Conservation (phyloP, 345 rosid species). For the Dimocarpus longan region DNA sequence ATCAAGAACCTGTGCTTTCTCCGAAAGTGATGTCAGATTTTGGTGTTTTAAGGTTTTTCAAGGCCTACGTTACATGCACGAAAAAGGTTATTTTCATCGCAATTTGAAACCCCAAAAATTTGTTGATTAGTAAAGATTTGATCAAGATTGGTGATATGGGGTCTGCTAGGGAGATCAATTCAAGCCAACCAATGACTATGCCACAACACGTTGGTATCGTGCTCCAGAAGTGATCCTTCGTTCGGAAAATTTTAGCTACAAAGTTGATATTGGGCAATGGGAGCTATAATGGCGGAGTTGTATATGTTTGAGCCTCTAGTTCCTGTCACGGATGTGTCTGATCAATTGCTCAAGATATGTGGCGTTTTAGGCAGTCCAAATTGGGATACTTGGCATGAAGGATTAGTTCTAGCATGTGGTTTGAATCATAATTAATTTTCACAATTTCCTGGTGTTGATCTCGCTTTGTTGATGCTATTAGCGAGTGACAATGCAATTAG, state of each 20-base stretch:
- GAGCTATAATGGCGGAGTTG: constrained; percentile 56
- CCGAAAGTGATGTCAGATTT: too few species aligned
- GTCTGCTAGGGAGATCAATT: constrained; percentile 42
- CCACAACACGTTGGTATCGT: constrained; percentile 51
- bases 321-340: constrained; percentile 37
- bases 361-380: constrained; percentile 45
- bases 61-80: constrained; percentile 48
- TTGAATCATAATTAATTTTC: constrained; percentile 46
- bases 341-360: constrained; percentile 46
- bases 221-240: constrained; percentile 52
- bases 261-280: constrained; percentile 68
- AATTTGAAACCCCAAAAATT: constrained; percentile 54
- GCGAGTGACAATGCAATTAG: constrained; percentile 33
- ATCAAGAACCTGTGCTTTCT: too few species aligned
- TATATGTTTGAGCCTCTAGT: constrained; percentile 43
- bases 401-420: constrained; percentile 37
- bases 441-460: constrained; percentile 20
- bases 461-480: constrained; percentile 25
- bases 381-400: constrained; percentile 39
- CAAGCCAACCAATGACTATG: constrained; percentile 45
- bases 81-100: constrained; percentile 52
- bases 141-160: constrained; percentile 58
- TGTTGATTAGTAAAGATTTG: constrained; percentile 34
- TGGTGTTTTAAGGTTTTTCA: constrained; percentile 52
- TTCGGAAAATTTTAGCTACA: constrained; percentile 30